These are phyloP conservation scores for Microascus cirrosus DNA, from an alignment of 2,329 filamentous ascomycete genomes.

Conservation along the genomic window DNA sequence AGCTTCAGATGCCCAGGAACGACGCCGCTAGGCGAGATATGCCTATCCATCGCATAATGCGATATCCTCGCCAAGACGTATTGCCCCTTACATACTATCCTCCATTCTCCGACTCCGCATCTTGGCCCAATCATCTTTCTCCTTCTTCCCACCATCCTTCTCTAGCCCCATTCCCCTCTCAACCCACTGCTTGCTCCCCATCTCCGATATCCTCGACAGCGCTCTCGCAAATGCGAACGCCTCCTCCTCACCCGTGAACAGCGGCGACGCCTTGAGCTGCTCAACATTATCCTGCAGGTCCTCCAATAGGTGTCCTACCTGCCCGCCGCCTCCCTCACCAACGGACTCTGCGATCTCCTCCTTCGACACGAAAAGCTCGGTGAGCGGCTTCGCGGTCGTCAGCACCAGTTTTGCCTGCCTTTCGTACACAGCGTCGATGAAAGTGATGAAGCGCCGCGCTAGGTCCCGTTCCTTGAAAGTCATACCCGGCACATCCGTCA, in stretches of 20 bases:
- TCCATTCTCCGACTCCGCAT: constrained; percentile 57
- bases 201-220: constrained; percentile 73
- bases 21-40: neutral
- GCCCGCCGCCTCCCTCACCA: constrained; percentile 13
- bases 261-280: constrained; percentile 70
- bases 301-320: constrained; percentile 62
- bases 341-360: constrained; percentile 55
- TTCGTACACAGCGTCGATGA: constrained; percentile 95
- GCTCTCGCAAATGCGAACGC: constrained; percentile 91
- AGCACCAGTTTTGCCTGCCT: constrained; percentile 86
- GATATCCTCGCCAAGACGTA: neutral
- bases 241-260: constrained; percentile 94
- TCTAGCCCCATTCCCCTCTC: constrained; percentile 66
- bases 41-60: neutral
- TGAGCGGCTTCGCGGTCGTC: constrained; percentile 76
- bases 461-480: constrained; percentile 75
- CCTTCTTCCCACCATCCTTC: constrained; percentile 49
- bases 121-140: constrained; percentile 55
- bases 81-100: constrained; percentile 42
- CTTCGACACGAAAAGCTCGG: constrained; percentile 73
- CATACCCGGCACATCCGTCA: constrained; percentile 90
- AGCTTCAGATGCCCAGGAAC: no score
- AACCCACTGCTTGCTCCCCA: constrained; percentile 93
- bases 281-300: constrained; percentile 77
- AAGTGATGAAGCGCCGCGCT: constrained; percentile 89